phyloP scores from a whole-genome alignment of 495 filamentous ascomycete genomes.

The Daldinia decipiens region DNA sequence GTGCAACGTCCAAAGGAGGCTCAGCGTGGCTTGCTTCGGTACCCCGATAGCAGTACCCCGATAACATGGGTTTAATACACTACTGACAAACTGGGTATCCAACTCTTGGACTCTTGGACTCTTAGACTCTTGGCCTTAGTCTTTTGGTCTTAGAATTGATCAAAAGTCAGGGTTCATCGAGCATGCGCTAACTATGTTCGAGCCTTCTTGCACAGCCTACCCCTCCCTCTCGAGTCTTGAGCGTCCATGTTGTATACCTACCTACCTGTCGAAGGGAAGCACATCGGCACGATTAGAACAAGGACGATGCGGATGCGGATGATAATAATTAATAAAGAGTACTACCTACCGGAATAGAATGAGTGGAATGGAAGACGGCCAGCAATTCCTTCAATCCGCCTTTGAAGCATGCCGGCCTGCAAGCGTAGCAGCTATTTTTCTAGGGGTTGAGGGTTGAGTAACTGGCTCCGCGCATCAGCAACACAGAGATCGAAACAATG shows the following conservation, averaged over 20 bases:
- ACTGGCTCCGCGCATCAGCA: constrained; percentile 30
- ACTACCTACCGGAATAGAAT: constrained; percentile 39
- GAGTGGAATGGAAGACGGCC: constrained; percentile 30
- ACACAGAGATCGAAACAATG: constrained; percentile 43
- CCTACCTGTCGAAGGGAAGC: neutral
- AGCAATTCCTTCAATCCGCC: constrained; percentile 29
- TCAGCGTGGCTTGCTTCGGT: neutral
- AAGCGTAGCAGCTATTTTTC: constrained; percentile 32
- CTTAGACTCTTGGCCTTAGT: too few species aligned
- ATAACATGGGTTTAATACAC: neutral
- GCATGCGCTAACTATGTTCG: constrained; percentile 1
- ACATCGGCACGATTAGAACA: constrained; percentile 20
- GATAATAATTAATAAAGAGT: constrained; percentile 31
- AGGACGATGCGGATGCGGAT: constrained; percentile 26
- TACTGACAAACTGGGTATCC: neutral
- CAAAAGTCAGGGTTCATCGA: constrained; percentile 4
- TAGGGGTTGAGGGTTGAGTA: constrained; percentile 26
- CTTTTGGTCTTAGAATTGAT: neutral
- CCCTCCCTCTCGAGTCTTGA: neutral
- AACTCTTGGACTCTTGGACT: too few species aligned
- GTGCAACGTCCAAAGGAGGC: constrained; percentile 1
- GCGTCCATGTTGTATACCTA: too few species aligned
- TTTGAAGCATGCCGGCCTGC: constrained; percentile 18
- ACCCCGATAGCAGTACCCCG: neutral
- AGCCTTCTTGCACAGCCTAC: neutral